phyloP scores from a whole-genome alignment of 331 rosid species.

The Prunus yedoensis region DNA sequence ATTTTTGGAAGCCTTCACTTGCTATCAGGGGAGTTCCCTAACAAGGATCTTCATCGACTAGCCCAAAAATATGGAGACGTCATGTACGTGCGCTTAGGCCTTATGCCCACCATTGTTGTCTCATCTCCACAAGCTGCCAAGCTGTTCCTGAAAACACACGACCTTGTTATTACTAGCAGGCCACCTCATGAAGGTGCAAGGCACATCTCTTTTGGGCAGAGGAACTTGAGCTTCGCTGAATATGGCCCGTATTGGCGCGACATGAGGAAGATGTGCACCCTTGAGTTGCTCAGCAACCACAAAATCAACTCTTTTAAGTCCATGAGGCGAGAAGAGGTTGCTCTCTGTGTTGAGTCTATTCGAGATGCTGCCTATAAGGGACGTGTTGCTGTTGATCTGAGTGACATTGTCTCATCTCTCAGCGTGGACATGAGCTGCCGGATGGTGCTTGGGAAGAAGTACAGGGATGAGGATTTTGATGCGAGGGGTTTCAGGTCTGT shows the following conservation, averaged over 20 bases:
- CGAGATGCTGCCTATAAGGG: background rate
- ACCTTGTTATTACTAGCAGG: conserved; percentile 16
- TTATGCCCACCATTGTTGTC: conserved; percentile 51
- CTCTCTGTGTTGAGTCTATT: background rate
- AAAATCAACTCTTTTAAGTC: conserved; percentile 40
- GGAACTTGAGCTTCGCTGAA: conserved; percentile 10
- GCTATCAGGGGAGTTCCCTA: background rate
- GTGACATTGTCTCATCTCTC: conserved; percentile 1
- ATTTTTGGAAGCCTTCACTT: too few species aligned
- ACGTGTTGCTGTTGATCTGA: conserved; percentile 8
- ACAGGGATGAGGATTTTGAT: too few species aligned
- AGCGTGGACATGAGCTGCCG: conserved; percentile 8
- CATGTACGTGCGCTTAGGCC: background rate
- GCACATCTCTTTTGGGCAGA: conserved; percentile 39
- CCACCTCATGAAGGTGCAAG: conserved; percentile 39
- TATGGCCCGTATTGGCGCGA: too few species aligned
- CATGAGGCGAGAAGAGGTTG: conserved; percentile 32
- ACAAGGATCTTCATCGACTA: conserved; percentile 5
- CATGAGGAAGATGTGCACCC: too few species aligned
- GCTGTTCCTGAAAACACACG: conserved; percentile 34
- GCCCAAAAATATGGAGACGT: too few species aligned
- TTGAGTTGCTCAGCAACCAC: background rate
- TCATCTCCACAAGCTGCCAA: conserved; percentile 55
- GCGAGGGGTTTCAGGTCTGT: too few species aligned
- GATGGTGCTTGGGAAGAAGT: too few species aligned